Evolutionary conservation across 2,329 filamentous ascomycete species (phyloP).

Genomic region (Clonostachys rhizophaga): DNA sequence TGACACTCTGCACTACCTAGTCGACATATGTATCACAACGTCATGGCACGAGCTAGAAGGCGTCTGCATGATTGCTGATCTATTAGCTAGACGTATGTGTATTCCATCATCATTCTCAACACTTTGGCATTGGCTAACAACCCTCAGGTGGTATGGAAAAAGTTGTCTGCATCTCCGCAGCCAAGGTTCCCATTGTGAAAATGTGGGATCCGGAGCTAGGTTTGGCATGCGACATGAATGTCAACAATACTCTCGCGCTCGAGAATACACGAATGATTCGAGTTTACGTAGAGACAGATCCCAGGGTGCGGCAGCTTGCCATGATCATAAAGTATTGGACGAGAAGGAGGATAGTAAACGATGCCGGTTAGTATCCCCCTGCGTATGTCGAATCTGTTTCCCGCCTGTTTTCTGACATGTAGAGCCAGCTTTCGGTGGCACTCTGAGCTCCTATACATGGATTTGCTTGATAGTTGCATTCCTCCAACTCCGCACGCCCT

Average conservation of each 20-base stretch:
- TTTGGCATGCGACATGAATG: constrained; percentile 95
- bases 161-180: constrained; percentile 89
- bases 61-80: constrained; percentile 85
- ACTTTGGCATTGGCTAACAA: constrained; percentile 12
- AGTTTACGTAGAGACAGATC: constrained; percentile 91
- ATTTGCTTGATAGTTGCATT: constrained; percentile 98
- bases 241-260: constrained; percentile 92
- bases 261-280: constrained; percentile 98
- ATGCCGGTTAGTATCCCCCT: constrained; percentile 70
- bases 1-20: constrained; percentile 34
- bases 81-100: constrained; percentile 77
- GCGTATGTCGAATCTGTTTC: not conserved
- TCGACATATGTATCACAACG: constrained; percentile 97
- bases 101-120: not conserved
- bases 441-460: constrained; percentile 97
- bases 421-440: constrained; percentile 75
- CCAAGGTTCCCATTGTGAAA: constrained; percentile 97
- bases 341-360: constrained; percentile 85
- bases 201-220: constrained; percentile 93
- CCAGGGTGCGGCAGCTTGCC: constrained; percentile 82
- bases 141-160: constrained; percentile 88
- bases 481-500: constrained; percentile 79
- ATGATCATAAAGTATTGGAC: constrained; percentile 99
- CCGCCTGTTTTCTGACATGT: not conserved
- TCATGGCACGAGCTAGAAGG: constrained; percentile 81